These are phyloP conservation scores for Moesziomyces aphidis DNA, from an alignment of 1,284 basidiomycete species.

Conservation along the genomic window DNA sequence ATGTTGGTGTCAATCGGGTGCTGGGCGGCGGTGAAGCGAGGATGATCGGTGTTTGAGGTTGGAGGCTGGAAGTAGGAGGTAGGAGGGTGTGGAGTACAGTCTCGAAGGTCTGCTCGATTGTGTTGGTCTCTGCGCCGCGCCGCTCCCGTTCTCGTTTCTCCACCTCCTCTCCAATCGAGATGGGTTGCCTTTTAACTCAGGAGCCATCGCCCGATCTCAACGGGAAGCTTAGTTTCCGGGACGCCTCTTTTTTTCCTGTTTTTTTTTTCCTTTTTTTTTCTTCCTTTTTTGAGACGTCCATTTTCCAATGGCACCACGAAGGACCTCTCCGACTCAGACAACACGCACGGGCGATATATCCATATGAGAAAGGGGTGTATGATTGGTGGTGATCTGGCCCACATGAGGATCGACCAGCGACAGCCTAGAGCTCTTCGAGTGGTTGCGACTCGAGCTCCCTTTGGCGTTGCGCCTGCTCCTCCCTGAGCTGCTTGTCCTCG, in stretches of 20 bases:
- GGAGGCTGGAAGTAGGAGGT: background rate
- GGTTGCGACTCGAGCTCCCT: slow-evolving; percentile 42
- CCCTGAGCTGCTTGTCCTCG: slow-evolving; percentile 23
- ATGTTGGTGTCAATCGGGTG: background rate
- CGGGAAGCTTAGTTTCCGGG: too few relatives aligned
- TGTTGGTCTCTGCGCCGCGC: background rate
- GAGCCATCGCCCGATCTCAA: too few relatives aligned
- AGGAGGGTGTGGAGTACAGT: background rate
- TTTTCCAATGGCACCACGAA: too few relatives aligned
- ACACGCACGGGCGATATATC: too few relatives aligned
- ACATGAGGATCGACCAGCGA: too few relatives aligned
- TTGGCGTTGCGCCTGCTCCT: slow-evolving; percentile 28
- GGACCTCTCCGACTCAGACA: too few relatives aligned
- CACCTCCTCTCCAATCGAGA: background rate
- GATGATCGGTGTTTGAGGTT: background rate
- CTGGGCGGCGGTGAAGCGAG: background rate
- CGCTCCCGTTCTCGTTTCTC: background rate
- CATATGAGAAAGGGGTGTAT: too few relatives aligned
- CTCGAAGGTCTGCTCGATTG: background rate
- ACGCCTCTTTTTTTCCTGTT: too few relatives aligned
- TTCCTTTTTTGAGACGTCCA: too few relatives aligned
- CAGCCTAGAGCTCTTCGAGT: slow-evolving; percentile 20
- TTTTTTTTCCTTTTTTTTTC: too few relatives aligned
- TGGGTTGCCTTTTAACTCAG: background rate
- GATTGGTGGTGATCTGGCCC: too few relatives aligned